Base-by-base conservation (phyloP, 805 yeast species). In the Ascoidea tarda region DNA sequence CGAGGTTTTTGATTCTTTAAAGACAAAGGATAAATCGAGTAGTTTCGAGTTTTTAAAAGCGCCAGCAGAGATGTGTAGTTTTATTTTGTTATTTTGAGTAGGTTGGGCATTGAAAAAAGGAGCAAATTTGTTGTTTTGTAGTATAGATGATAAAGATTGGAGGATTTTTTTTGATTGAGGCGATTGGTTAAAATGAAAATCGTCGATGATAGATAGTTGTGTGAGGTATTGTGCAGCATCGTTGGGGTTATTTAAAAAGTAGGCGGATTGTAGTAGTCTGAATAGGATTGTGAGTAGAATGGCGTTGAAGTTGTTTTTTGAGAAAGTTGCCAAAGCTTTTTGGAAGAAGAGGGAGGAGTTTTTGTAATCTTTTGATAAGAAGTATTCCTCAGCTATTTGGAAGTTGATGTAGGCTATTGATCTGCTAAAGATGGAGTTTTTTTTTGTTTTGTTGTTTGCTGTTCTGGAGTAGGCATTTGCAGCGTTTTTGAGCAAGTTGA, bases 341-440 rank as follows among this genome's bases (percentile, higher is more conserved):
- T 72, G 68, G 57, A 63, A 75, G 52, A 69, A 65, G 52, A 70
- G 69, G 32, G 70, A 60, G 0, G 82, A 73, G 61, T 66, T 66
- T 6, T 69, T 70, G 57, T 59, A 75, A 48, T 73, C 65, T 6
- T 58, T 48, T 38, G 51, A 46, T 0, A 52, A 48, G 52, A 60
- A 70, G 55, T 71, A 68, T 52, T 70, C 74, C 49, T 79, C 80
- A 1, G 76, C 88, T 6, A 81, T 61, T 56, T 75, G 71, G 64
- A 72, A 77, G 58, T 72, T 69, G 12, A 76, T 62, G 58, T 68
- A 76, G 0, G 72, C 64, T 33, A 72, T 69, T 4, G 71, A 55
- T 54, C 80, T 63, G 38, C 59, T 63, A 57, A 72, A 70, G 28
- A 21, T 21, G 28, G 28, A 21, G 28, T 21, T 21, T 21, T 21